phyloP scores from a whole-genome alignment of 1,284 basidiomycete genomes.

The Melanopsichium pennsylvanicum region DNA sequence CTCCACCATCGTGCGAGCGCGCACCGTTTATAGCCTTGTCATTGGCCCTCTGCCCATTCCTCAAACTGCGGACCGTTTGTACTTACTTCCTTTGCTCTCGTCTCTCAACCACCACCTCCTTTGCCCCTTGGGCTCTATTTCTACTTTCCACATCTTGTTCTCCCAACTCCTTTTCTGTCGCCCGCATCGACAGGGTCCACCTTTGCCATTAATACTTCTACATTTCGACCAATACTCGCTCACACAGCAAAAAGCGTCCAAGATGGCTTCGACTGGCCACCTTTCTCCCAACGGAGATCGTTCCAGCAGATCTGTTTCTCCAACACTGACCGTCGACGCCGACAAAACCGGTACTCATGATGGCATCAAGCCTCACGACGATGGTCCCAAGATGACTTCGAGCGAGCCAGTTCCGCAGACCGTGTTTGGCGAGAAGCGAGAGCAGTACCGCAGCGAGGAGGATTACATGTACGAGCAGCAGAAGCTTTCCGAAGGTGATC shows the following conservation, averaged over 20 bases:
- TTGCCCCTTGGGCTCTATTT: conserved; percentile 1
- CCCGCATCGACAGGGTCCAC: conserved; percentile 7
- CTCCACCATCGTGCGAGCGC: not conserved
- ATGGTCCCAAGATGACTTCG: conserved; percentile 1
- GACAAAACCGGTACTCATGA: conserved; percentile 24
- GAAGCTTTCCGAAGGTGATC: conserved; percentile 40
- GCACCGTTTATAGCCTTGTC: not conserved
- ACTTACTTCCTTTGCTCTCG: not conserved
- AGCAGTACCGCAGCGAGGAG: conserved; percentile 48
- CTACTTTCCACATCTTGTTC: conserved; percentile 2
- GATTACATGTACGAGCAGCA: conserved; percentile 51
- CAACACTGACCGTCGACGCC: conserved; percentile 27
- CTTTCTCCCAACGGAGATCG: conserved; percentile 18
- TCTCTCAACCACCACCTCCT: not conserved
- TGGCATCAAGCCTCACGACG: conserved; percentile 16
- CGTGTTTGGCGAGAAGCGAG: conserved; percentile 48
- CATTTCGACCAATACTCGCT: not conserved
- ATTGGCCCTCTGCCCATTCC: conserved; percentile 7
- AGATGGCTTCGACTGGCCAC: conserved; percentile 35
- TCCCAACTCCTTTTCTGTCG: not conserved
- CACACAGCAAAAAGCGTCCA: too few relatives aligned
- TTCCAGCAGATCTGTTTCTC: conserved; percentile 27
- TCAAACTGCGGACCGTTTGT: conserved; percentile 1
- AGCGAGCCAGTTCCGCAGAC: conserved; percentile 16
- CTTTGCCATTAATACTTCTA: not conserved